These are phyloP conservation scores for Nitzschia palea DNA, from an alignment of 108 stramenopile species.

Conservation along the genomic window DNA sequence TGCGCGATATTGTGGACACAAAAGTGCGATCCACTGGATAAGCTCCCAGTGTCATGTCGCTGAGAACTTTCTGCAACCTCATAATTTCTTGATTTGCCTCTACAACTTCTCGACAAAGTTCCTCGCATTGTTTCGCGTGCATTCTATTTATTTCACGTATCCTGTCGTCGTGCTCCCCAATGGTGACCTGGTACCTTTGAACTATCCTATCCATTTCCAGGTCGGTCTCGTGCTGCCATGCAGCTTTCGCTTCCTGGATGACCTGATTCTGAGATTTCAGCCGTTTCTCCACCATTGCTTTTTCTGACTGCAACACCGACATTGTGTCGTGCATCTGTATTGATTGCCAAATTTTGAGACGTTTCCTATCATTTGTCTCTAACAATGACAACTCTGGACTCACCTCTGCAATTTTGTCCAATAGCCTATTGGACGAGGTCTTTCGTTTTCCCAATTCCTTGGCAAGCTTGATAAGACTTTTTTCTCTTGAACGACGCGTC, in stretches of 20 bases:
- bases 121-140: constrained; percentile 28
- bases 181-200: not conserved
- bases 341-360: too few species aligned
- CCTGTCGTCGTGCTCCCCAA: constrained; percentile 2
- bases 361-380: too few species aligned
- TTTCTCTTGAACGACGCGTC: constrained; percentile 9
- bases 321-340: not conserved
- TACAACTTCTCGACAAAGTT: constrained; percentile 25
- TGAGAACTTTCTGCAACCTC: constrained; percentile 17
- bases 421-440: not conserved
- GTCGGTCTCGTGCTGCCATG: not conserved
- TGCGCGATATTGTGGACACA: not conserved
- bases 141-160: constrained; percentile 17
- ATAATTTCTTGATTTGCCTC: constrained; percentile 28
- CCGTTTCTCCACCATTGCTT: not conserved
- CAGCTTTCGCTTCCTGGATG: not conserved
- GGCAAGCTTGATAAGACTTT: constrained; percentile 32
- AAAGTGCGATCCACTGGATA: not conserved
- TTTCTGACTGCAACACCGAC: not conserved
- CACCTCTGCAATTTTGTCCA: not conserved
- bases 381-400: too few species aligned
- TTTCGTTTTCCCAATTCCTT: constrained; percentile 31
- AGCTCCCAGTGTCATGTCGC: not conserved
- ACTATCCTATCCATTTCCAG: not conserved
- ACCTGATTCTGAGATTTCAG: not conserved